These are phyloP conservation scores for Phytophthora pinifolia DNA, from an alignment of 352 stramenopile species.

Conservation along the genomic window DNA sequence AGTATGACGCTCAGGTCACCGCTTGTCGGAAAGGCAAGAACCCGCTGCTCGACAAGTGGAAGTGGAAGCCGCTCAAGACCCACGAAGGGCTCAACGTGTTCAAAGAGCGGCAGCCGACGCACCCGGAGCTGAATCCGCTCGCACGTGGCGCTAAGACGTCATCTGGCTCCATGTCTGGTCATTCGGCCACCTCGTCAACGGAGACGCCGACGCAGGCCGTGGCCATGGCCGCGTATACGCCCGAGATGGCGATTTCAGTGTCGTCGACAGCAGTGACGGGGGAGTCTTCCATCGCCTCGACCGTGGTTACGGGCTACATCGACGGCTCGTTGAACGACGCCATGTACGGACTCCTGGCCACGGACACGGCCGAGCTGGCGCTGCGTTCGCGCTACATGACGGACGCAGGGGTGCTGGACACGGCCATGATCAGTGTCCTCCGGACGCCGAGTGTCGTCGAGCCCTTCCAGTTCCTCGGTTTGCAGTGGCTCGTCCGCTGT, in stretches of 20 bases:
- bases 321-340: constrained; percentile 33
- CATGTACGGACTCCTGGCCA: constrained; percentile 38
- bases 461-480: constrained; percentile 34
- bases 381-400: constrained; percentile 33
- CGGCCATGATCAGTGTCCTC: constrained; percentile 27
- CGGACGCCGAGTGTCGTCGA: constrained; percentile 15
- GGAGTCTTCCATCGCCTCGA: constrained; percentile 16
- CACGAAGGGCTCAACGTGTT: constrained; percentile 30
- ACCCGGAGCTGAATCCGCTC: constrained; percentile 12
- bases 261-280: constrained; percentile 10
- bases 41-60: constrained; percentile 32
- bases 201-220: constrained; percentile 22
- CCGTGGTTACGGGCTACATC: constrained; percentile 31
- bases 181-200: not conserved
- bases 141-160: constrained; percentile 7
- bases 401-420: constrained; percentile 29
- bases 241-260: constrained; percentile 6
- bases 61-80: constrained; percentile 34
- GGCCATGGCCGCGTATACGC: constrained; percentile 32
- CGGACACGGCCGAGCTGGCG: constrained; percentile 31
- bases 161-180: constrained; percentile 1
- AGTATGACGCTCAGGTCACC: constrained; percentile 17
- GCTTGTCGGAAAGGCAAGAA: constrained; percentile 19
- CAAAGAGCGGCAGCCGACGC: constrained; percentile 33
- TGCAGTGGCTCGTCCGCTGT: constrained; percentile 35